Evolutionary conservation across 768 basidiomycete genomes (phyloP).

Genomic region (Lentinus tigrinus): DNA sequence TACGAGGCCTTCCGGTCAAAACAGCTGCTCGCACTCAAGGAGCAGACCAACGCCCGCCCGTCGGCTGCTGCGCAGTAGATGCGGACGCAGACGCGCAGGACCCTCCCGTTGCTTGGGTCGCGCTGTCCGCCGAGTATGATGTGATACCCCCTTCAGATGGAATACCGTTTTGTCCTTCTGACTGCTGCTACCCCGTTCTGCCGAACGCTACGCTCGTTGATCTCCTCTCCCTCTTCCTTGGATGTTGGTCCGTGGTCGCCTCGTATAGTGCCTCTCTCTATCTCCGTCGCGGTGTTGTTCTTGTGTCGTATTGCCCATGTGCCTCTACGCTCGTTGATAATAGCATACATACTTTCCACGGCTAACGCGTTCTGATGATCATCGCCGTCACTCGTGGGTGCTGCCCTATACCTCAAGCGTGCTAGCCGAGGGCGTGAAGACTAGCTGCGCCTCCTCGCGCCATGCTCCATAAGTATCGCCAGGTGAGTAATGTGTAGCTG

Average conservation of each 20-base stretch:
- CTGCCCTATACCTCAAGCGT: no score
- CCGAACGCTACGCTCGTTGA: conserved; percentile 10
- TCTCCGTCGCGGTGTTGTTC: not conserved
- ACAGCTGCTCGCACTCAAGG: conserved; percentile 95
- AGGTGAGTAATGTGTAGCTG: no score
- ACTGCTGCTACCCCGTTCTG: conserved; percentile 7
- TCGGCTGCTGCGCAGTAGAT: conserved; percentile 20
- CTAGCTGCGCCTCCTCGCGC: no score
- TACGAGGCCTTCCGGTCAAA: conserved; percentile 99
- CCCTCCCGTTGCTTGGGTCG: not conserved
- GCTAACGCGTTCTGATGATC: not conserved
- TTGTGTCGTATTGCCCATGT: conserved; percentile 19
- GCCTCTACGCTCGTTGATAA: conserved; percentile 25
- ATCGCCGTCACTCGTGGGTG: no score
- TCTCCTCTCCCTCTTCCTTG: not conserved
- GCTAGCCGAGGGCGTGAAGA: no score
- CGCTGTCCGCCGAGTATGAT: conserved; percentile 3
- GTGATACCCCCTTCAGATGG: conserved; percentile 19
- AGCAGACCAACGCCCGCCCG: conserved; percentile 79
- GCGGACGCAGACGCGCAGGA: no score
- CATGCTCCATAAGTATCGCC: no score
- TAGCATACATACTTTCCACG: conserved; percentile 10
- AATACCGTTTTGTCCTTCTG: not conserved
- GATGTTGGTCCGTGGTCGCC: conserved; percentile 6
- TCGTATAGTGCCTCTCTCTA: conserved; percentile 7